Percentiles rank a stretch among this genome's conserved stretches.
These are phyloP conservation scores for Pezizomycotina sp. DNA, from an alignment of 2,329 filamentous ascomycete species.

Conservation along the genomic window DNA sequence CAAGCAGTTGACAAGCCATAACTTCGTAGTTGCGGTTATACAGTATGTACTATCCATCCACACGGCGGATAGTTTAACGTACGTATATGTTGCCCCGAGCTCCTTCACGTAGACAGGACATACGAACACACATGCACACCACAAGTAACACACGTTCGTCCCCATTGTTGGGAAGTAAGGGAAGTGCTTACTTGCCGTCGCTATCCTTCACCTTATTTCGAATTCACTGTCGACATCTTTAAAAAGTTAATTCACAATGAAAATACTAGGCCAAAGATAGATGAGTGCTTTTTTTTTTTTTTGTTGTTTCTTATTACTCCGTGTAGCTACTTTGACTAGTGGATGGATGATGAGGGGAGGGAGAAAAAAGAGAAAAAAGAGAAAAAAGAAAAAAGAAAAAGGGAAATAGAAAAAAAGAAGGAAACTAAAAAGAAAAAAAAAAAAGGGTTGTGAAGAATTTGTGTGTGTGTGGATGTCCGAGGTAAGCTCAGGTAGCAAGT, in stretches of 20 bases:
- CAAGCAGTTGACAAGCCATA: no score
- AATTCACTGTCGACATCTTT: background rate
- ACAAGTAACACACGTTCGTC: no score
- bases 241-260: background rate
- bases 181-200: conserved; percentile 11
- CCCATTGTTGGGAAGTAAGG: no score
- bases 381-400: conserved; percentile 2
- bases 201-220: conserved; percentile 18
- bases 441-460: background rate
- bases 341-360: no score
- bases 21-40: no score
- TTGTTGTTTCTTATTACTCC: background rate
- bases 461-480: background rate
- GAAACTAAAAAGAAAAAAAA: background rate
- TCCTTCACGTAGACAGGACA: no score
- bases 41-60: no score
- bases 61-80: no score
- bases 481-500: no score
- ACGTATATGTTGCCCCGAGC: no score
- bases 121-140: no score
- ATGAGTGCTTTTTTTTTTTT: background rate
- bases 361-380: background rate
- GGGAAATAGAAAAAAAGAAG: background rate
- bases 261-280: background rate
- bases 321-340: background rate